Conservation (phyloP, 2,329 filamentous ascomycete species). For the Westerdykella ornata region DNA sequence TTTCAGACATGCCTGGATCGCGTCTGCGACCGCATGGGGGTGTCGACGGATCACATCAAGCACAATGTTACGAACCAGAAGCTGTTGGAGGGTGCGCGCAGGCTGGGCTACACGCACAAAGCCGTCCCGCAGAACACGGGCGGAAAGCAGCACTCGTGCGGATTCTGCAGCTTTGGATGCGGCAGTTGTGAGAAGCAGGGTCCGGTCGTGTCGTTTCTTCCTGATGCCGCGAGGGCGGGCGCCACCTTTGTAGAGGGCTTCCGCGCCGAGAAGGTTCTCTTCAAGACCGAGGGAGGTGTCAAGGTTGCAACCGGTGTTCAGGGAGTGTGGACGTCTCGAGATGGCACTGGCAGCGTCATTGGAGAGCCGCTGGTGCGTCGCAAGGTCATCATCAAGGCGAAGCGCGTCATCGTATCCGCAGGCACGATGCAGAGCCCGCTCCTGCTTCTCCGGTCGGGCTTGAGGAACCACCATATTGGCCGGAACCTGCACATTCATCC, state of each 20-base stretch:
- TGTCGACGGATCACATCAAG: slow-evolving; percentile 56
- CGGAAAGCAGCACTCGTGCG: slow-evolving; percentile 65
- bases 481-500: slow-evolving; percentile 78
- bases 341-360: slow-evolving; percentile 53
- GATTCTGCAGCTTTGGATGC: slow-evolving; percentile 55
- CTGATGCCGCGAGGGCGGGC: slow-evolving; percentile 69
- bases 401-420: slow-evolving; percentile 70
- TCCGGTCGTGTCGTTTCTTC: slow-evolving; percentile 68
- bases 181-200: slow-evolving; percentile 68
- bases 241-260: slow-evolving; percentile 82
- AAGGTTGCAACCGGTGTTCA: slow-evolving; percentile 62
- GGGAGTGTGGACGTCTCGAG: slow-evolving; percentile 69
- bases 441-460: slow-evolving; percentile 67
- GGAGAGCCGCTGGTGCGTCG: slow-evolving; percentile 49
- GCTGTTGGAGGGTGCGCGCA: slow-evolving; percentile 67
- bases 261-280: slow-evolving; percentile 61
- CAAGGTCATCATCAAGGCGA: slow-evolving; percentile 66
- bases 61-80: slow-evolving; percentile 68
- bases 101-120: slow-evolving; percentile 64
- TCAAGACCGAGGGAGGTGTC: slow-evolving; percentile 51
- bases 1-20: slow-evolving; percentile 76
- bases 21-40: slow-evolving; percentile 74
- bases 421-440: slow-evolving; percentile 73
- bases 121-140: slow-evolving; percentile 74
- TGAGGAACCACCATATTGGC: slow-evolving; percentile 77